These are phyloP conservation scores for Solanum boliviense DNA, from an alignment of 257 asterid species.

Conservation along the genomic window DNA sequence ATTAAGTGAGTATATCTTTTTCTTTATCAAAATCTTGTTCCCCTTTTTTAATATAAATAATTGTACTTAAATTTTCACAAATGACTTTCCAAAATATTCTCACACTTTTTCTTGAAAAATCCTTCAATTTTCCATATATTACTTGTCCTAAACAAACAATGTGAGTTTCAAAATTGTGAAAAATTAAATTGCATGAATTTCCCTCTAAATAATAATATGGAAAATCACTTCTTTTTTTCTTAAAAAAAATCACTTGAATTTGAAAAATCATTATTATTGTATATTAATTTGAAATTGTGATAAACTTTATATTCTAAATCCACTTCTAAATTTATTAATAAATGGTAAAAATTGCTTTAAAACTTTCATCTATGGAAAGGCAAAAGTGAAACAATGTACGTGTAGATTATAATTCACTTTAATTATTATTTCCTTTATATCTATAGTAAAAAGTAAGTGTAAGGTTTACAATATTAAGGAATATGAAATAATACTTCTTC, in stretches of 20 bases:
- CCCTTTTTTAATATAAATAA: background rate
- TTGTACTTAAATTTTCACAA: background rate
- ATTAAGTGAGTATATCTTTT: background rate
- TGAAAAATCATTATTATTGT: background rate
- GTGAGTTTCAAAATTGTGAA: background rate
- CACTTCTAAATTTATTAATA: background rate
- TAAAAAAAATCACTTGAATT: background rate
- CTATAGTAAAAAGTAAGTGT: background rate
- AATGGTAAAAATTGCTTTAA: background rate
- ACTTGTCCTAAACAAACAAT: background rate
- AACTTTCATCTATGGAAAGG: background rate
- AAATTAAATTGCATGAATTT: background rate
- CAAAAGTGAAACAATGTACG: background rate
- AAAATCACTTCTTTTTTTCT: background rate
- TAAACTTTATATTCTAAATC: background rate
- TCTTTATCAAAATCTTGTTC: background rate
- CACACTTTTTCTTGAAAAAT: background rate
- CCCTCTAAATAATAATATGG: background rate
- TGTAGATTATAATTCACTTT: background rate
- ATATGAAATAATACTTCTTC: background rate
- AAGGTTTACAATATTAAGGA: background rate
- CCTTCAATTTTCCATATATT: background rate
- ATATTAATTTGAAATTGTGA: background rate
- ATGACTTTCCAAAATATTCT: background rate
- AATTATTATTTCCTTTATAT: background rate